Conservation (phyloP, 1,284 basidiomycete genomes). For the Marasmius tenuissimus region DNA sequence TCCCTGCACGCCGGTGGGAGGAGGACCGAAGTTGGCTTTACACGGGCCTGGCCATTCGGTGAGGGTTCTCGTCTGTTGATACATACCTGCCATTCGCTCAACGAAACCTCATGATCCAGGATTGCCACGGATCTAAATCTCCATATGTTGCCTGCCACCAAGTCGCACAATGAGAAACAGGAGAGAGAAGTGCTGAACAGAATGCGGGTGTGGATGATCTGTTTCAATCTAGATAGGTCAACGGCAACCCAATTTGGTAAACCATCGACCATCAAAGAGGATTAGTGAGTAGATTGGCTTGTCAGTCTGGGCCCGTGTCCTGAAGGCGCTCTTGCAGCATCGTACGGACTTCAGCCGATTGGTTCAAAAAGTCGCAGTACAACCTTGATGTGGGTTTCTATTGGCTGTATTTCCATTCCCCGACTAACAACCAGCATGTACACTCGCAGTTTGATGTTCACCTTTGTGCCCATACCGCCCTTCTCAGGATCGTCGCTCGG, state of each 20-base stretch:
- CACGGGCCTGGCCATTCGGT: constrained; percentile 78
- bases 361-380: constrained; percentile 71
- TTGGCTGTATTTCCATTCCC: not conserved
- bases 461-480: constrained; percentile 67
- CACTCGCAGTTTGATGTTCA: constrained; percentile 65
- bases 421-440: constrained; percentile 1
- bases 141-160: constrained; percentile 63
- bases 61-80: constrained; percentile 9
- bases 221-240: constrained; percentile 82
- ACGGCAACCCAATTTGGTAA: constrained; percentile 87
- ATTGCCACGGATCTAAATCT: constrained; percentile 87
- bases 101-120: constrained; percentile 37
- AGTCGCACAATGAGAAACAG: constrained; percentile 61
- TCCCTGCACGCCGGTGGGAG: constrained; percentile 79
- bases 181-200: constrained; percentile 83
- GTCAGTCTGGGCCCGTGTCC: constrained; percentile 1
- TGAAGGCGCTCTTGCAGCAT: constrained; percentile 42
- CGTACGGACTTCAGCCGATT: constrained; percentile 70
- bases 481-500: constrained; percentile 67
- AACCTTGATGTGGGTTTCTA: constrained; percentile 50
- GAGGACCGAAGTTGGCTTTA: constrained; percentile 83
- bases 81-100: not conserved
- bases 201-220: constrained; percentile 83
- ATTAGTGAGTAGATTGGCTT: constrained; percentile 52
- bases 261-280: constrained; percentile 82